Percentiles rank a stretch among this genome's conserved stretches.
Evolutionary conservation across 192 early-diverging fungal genomes (phyloP).

Genomic region (Thamnidium elegans): DNA sequence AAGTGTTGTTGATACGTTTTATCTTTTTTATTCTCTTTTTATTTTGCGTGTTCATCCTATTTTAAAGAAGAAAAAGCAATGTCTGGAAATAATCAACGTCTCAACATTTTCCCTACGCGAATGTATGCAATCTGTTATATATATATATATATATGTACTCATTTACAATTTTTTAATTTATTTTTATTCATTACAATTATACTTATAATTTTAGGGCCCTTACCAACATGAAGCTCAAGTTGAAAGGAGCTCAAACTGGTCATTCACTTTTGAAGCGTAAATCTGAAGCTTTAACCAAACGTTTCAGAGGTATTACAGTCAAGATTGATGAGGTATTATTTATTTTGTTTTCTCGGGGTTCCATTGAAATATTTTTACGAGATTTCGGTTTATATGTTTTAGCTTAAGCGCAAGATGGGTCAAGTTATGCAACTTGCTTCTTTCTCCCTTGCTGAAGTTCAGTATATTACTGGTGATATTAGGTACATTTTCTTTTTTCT

Average conservation of each 20-base stretch:
- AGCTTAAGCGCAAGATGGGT: conserved; percentile 98
- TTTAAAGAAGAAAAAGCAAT: conserved; percentile 30
- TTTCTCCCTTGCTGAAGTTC: conserved; percentile 97
- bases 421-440: conserved; percentile 97
- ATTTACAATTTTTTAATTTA: background rate
- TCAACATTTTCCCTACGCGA: conserved; percentile 94
- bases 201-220: conserved; percentile 66
- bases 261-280: conserved; percentile 98
- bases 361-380: background rate
- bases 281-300: conserved; percentile 91
- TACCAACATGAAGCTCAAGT: conserved; percentile 90
- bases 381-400: conserved; percentile 9
- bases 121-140: conserved; percentile 59
- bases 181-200: background rate
- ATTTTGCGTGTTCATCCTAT: too few species aligned
- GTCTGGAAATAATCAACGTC: conserved; percentile 63
- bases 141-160: too few species aligned
- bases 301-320: conserved; percentile 90
- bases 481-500: conserved; percentile 44
- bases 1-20: too few species aligned
- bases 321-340: conserved; percentile 91
- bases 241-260: conserved; percentile 97
- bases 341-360: conserved; percentile 5
- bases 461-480: conserved; percentile 96
- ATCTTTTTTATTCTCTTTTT: too few species aligned